A percentile compares a stretch with the other conserved stretches of the same genome.
These are phyloP conservation scores for Panicum virgatum DNA, from an alignment of 202 grass and related monocot species.

Conservation along the genomic window DNA sequence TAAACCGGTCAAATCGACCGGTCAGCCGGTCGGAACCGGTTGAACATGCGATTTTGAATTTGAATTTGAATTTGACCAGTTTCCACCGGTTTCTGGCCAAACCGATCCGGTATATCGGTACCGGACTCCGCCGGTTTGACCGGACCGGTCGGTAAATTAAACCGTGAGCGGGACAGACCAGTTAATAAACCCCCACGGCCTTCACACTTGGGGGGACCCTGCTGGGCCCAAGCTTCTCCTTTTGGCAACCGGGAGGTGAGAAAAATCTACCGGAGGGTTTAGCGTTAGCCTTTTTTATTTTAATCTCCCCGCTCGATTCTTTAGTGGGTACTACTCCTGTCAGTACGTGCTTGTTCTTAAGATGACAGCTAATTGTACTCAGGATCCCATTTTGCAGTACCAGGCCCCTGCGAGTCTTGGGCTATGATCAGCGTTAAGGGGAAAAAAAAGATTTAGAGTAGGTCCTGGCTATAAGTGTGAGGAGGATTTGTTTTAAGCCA, in stretches of 20 bases:
- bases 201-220: not conserved
- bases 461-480: not conserved
- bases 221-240: not conserved
- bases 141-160: too few relatives aligned
- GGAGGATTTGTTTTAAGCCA: not conserved
- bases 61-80: too few relatives aligned
- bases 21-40: too few relatives aligned
- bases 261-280: not conserved
- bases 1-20: too few relatives aligned
- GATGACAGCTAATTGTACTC: conserved; percentile 25
- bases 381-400: not conserved
- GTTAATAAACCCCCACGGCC: conserved; percentile 4
- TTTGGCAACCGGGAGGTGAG: not conserved
- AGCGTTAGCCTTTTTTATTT: not conserved
- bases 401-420: not conserved
- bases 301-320: not conserved
- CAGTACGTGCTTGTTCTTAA: not conserved
- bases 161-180: not conserved
- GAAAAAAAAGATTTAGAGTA: not conserved
- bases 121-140: too few relatives aligned
- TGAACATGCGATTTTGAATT: too few relatives aligned
- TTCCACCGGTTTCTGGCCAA: too few relatives aligned
- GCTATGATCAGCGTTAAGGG: not conserved
- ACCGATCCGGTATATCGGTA: too few relatives aligned
- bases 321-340: not conserved